These are phyloP conservation scores for Sporothrix inflata DNA, from an alignment of 2,329 filamentous ascomycete species.

Conservation along the genomic window DNA sequence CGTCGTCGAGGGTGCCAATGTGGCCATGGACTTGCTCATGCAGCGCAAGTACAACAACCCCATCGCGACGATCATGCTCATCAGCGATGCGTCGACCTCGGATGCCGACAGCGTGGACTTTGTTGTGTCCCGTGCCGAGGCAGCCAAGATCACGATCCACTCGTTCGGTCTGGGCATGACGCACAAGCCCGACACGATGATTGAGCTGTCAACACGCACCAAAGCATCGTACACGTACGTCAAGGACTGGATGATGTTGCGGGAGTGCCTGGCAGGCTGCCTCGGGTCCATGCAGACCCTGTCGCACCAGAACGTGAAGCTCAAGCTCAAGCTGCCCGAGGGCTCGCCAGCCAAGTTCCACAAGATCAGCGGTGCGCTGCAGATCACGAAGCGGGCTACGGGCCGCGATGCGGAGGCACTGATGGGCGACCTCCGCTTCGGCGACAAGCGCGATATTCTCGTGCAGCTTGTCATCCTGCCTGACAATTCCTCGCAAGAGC, in stretches of 20 bases:
- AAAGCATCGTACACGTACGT: constrained; percentile 98
- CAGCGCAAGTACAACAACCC: constrained; percentile 95
- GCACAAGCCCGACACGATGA: constrained; percentile 98
- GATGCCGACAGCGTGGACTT: constrained; percentile 97
- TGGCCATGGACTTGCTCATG: constrained; percentile 98
- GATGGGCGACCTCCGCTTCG: constrained; percentile 89
- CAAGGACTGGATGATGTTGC: constrained; percentile 99
- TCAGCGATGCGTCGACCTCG: constrained; percentile 94
- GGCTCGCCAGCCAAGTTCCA: constrained; percentile 97
- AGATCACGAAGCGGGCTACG: constrained; percentile 94
- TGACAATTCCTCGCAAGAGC: constrained; percentile 80
- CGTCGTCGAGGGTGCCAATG: constrained; percentile 95
- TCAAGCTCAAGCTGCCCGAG: constrained; percentile 91
- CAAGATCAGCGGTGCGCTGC: constrained; percentile 94
- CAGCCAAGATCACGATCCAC: constrained; percentile 95
- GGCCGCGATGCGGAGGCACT: constrained; percentile 92
- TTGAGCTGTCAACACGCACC: constrained; percentile 90
- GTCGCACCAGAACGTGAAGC: constrained; percentile 97
- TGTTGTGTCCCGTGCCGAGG: constrained; percentile 93
- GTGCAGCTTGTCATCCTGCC: constrained; percentile 92
- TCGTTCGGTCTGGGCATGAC: constrained; percentile 96
- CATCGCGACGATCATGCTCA: constrained; percentile 91
- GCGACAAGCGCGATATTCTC: constrained; percentile 90
- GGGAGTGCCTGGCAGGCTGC: constrained; percentile 92
- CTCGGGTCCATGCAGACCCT: constrained; percentile 88